Conservation (phyloP, 257 asterid genomes). For the Cruciata laevipes region DNA sequence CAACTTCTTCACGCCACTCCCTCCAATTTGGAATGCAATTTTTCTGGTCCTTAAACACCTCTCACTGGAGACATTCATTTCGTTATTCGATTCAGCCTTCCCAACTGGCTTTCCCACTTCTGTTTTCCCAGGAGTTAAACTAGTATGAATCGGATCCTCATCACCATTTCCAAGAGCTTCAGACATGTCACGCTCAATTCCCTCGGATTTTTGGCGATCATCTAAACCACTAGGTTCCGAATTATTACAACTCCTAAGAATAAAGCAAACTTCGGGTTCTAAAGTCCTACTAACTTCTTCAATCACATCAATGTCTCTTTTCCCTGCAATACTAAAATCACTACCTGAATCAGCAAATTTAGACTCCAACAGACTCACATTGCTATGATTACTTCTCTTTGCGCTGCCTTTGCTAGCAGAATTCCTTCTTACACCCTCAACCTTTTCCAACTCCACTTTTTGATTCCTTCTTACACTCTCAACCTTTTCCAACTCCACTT, state of each 20-base stretch:
- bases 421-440: constrained; percentile 14
- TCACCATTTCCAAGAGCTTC: neutral
- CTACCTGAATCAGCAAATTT: constrained; percentile 1
- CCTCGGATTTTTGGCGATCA: neutral
- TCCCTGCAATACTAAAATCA: neutral
- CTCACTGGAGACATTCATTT: constrained; percentile 20
- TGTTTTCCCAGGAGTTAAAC: constrained; percentile 8
- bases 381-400: neutral
- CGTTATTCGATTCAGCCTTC: constrained; percentile 14
- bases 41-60: constrained; percentile 47
- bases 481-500: neutral
- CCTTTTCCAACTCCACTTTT: constrained; percentile 27
- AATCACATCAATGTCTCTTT: neutral
- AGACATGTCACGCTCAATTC: neutral
- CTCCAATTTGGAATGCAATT: constrained; percentile 17
- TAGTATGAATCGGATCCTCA: neutral
- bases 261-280: neutral
- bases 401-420: neutral
- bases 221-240: neutral
- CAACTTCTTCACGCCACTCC: constrained; percentile 9
- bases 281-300: constrained; percentile 17
- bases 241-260: neutral
- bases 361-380: constrained; percentile 4
- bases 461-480: constrained; percentile 13
- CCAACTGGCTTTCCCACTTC: constrained; percentile 6